Percentiles rank a stretch among this genome's conserved stretches.
These are phyloP conservation scores for Collybia sordida DNA, from an alignment of 768 basidiomycete genomes.

Conservation along the genomic window DNA sequence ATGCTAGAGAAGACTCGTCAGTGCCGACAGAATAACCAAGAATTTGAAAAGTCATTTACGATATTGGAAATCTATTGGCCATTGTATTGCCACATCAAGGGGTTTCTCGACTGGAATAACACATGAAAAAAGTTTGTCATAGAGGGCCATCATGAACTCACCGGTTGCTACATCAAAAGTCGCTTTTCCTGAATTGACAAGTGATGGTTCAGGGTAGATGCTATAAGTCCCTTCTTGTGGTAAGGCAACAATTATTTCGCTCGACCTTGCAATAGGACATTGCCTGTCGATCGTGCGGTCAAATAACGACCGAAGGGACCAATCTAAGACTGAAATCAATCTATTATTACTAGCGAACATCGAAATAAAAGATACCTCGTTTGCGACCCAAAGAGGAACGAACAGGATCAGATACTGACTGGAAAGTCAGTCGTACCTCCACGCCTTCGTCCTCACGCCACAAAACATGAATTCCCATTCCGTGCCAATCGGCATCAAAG, in stretches of 20 bases:
- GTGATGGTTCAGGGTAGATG: constrained; percentile 53
- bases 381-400: constrained; percentile 47
- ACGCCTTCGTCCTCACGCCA: constrained; percentile 59
- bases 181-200: constrained; percentile 31
- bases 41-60: constrained; percentile 40
- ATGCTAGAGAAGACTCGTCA: constrained; percentile 25
- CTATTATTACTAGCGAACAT: not conserved
- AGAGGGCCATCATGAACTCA: constrained; percentile 25
- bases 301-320: constrained; percentile 71
- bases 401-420: constrained; percentile 79
- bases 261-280: constrained; percentile 72
- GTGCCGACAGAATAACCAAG: not conserved
- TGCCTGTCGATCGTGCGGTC: constrained; percentile 57
- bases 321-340: constrained; percentile 46
- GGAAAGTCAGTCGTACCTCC: constrained; percentile 66
- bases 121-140: constrained; percentile 10
- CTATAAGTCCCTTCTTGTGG: constrained; percentile 41
- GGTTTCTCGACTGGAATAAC: constrained; percentile 37
- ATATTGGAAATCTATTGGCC: constrained; percentile 60
- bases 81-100: constrained; percentile 57
- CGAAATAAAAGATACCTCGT: constrained; percentile 47
- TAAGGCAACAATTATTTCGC: constrained; percentile 49
- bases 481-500: constrained; percentile 93
- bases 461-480: constrained; percentile 75
- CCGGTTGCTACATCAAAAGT: constrained; percentile 50